Conservation (phyloP, 352 stramenopile species). For the Aphanomyces stellatus region DNA sequence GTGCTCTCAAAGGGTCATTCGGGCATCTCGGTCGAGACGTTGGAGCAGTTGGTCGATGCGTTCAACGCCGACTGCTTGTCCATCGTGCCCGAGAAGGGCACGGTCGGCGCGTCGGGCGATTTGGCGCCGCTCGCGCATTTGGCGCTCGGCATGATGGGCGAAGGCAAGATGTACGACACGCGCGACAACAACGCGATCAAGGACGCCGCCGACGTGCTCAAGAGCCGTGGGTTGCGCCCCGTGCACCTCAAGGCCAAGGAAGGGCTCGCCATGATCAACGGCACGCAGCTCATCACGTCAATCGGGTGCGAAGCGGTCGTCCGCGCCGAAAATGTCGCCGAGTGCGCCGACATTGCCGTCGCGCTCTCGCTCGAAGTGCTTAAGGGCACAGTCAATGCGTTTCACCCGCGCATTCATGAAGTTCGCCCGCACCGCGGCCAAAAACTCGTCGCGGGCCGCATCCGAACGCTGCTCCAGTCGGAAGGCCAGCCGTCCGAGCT, state of each 20-base stretch:
- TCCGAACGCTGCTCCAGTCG: conserved; percentile 71
- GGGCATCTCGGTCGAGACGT: conserved; percentile 66
- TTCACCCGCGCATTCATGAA: conserved; percentile 83
- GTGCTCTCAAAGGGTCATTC: conserved; percentile 84
- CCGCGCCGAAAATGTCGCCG: conserved; percentile 62
- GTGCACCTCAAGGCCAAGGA: conserved; percentile 83
- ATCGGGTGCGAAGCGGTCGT: conserved; percentile 73
- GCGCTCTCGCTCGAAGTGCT: conserved; percentile 80
- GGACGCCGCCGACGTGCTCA: conserved; percentile 57
- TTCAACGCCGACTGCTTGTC: conserved; percentile 85
- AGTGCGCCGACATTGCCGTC: conserved; percentile 70
- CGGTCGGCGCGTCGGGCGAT: conserved; percentile 82
- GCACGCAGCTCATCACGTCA: conserved; percentile 84
- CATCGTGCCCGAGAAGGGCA: conserved; percentile 75
- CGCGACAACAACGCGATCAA: conserved; percentile 31
- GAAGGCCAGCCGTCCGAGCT: conserved; percentile 73
- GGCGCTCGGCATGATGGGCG: conserved; percentile 83
- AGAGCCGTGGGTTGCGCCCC: conserved; percentile 53
- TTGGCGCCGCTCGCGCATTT: conserved; percentile 79
- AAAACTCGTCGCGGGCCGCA: conserved; percentile 61
- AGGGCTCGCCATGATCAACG: conserved; percentile 87
- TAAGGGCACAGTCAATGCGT: conserved; percentile 81
- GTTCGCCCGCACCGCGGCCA: conserved; percentile 74
- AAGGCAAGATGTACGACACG: conserved; percentile 78
- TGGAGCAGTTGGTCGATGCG: conserved; percentile 67